These are phyloP conservation scores for Aspergillus aculeatinus DNA, from an alignment of 2,329 filamentous ascomycete genomes.

Conservation along the genomic window DNA sequence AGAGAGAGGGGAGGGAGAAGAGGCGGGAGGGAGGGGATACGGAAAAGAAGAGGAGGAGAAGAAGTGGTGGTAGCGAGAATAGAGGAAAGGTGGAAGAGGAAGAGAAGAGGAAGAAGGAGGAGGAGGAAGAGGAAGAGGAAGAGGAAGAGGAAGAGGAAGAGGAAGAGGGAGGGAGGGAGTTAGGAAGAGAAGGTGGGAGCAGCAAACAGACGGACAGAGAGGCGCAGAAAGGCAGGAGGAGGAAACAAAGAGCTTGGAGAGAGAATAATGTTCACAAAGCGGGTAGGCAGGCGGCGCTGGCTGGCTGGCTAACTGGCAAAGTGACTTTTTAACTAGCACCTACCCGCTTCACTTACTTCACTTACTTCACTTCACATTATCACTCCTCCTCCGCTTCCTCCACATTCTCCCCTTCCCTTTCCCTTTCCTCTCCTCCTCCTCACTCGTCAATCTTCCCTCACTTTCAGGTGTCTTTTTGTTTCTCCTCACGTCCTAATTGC, in stretches of 20 bases:
- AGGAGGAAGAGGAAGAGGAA: constrained; percentile 21
- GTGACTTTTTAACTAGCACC: not conserved
- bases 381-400: not conserved
- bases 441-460: not conserved
- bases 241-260: too few relatives aligned
- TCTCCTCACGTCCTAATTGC: not conserved
- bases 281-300: not conserved
- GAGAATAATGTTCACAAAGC: not conserved
- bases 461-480: not conserved
- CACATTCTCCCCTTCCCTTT: not conserved
- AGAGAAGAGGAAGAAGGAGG: constrained; percentile 16
- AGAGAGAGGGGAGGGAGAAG: constrained; percentile 17
- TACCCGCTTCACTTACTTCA: too few relatives aligned
- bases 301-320: not conserved
- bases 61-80: constrained; percentile 20
- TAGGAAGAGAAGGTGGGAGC: constrained; percentile 16
- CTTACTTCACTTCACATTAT: too few relatives aligned
- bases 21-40: constrained; percentile 22
- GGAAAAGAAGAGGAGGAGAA: constrained; percentile 22
- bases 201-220: constrained; percentile 1
- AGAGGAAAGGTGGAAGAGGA: constrained; percentile 19
- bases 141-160: constrained; percentile 7
- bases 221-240: too few relatives aligned
- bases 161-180: constrained; percentile 11
- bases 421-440: not conserved